Evolutionary conservation across 306 rosid genomes (phyloP).

Genomic region (Calophaca sinica): DNA sequence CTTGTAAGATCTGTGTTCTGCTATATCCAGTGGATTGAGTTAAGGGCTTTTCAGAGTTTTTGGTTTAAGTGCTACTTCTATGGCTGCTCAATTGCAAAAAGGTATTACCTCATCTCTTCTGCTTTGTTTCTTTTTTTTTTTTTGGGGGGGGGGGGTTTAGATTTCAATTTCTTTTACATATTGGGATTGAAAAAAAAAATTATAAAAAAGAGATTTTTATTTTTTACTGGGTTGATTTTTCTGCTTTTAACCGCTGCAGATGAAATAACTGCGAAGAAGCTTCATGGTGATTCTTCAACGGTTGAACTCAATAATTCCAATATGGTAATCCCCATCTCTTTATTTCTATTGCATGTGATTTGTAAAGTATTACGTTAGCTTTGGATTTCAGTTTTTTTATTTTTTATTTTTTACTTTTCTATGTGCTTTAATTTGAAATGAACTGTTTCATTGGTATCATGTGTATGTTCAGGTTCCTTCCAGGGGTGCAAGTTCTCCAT

Average conservation of each 20-base stretch:
- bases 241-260: constrained; percentile 53
- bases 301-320: constrained; percentile 50
- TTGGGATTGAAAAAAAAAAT: too few relatives aligned
- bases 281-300: constrained; percentile 51
- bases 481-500: constrained; percentile 66
- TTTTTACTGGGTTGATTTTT: constrained; percentile 40
- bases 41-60: constrained; percentile 34
- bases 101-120: constrained; percentile 38
- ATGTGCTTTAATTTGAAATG: constrained; percentile 28
- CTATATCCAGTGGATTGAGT: constrained; percentile 16
- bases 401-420: not conserved
- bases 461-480: constrained; percentile 52
- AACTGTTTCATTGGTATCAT: constrained; percentile 48
- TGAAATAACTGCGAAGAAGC: constrained; percentile 56
- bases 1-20: constrained; percentile 40
- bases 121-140: constrained; percentile 9
- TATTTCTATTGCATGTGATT: constrained; percentile 41
- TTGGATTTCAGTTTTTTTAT: constrained; percentile 14
- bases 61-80: constrained; percentile 39
- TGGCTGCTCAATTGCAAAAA: constrained; percentile 58
- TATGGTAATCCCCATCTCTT: constrained; percentile 42
- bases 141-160: not conserved
- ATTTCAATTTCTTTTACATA: not conserved
- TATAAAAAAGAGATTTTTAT: constrained; percentile 2
- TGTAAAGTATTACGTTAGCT: not conserved